Evolutionary conservation across 768 basidiomycete species (phyloP), one percentile per base, ranked within the genome.

Genomic region (Pisolithus orientalis): DNA sequence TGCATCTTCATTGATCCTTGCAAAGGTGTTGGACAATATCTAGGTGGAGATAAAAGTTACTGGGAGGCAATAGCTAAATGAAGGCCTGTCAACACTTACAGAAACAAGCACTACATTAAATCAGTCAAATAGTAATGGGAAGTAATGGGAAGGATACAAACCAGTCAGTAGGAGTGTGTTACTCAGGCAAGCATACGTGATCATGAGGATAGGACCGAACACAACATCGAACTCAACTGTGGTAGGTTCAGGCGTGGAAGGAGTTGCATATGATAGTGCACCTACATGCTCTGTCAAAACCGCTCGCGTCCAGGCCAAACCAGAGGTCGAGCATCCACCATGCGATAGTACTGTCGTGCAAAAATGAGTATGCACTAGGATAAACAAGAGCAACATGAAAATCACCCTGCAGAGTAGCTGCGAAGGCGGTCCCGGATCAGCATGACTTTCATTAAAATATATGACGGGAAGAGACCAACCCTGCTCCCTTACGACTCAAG

Each of bases 301-400:
- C 94, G 44, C 76, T 82, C 0, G 93, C 91, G 68, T 97, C 95
- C 6, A 98, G 77, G n/a, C 95, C 95, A 62, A 98, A 97, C 80
- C 82, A 91, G 9, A 94, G 67, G 62, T 94, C 90, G 24, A 94
- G 76, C 84, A 96, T 90, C 91, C 92, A 95, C 93, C 92, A 96
- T 0, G 86, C 83, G 50, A 94, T 90, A 28, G 80, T 77, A 24
- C 80, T 80, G 16, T 14, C 1, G 53, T 61, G 49, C 52, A 55
- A 65, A 49, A 27, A 39, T 50, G 29, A 52, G 39, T 14, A 42
- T 3, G 4, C 9, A 17, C 29, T 13, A 45, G 24, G 17, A n/a
- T 6, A 39, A 48, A 25, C n/a, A 48, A 39, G 51, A 6, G 1
- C 3, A 32, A 44, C 7, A 42, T 16, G 39, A 7, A 50, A 51